Evolutionary conservation across 108 stramenopile species (phyloP).

Genomic region (Nannochloropsis gaditana): DNA sequence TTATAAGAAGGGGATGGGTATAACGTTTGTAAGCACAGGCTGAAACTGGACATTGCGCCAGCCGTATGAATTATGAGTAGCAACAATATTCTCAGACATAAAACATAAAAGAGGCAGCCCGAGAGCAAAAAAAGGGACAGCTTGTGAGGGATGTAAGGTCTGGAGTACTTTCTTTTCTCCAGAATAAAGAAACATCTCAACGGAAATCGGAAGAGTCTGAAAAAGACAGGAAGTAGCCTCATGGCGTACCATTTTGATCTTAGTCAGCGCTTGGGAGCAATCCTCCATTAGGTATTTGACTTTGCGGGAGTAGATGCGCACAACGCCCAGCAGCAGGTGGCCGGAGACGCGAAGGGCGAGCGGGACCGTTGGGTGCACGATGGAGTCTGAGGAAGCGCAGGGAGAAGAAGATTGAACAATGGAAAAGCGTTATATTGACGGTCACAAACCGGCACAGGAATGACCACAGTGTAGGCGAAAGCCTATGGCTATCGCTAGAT

Average conservation of each 20-base stretch:
- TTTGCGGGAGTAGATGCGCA: slow-evolving; percentile 92
- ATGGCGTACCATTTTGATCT: slow-evolving; percentile 76
- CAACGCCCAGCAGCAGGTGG: slow-evolving; percentile 89
- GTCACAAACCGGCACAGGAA: not conserved
- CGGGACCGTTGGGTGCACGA: slow-evolving; percentile 87
- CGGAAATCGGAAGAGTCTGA: not conserved
- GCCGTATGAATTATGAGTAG: not conserved
- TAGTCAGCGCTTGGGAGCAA: slow-evolving; percentile 94
- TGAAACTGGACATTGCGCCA: no score
- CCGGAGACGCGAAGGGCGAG: slow-evolving; percentile 91
- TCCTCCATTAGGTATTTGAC: slow-evolving; percentile 81
- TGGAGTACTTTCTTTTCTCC: not conserved
- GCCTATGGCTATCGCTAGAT: no score
- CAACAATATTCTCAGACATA: not conserved
- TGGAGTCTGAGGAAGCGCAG: slow-evolving; percentile 57
- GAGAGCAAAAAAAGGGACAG: not conserved
- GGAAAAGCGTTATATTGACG: not conserved
- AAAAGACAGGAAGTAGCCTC: not conserved
- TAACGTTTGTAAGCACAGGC: not conserved
- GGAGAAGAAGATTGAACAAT: not conserved
- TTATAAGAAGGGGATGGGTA: not conserved
- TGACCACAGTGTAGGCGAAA: no score
- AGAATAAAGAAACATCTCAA: not conserved
- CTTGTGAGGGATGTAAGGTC: not conserved
- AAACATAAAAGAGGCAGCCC: not conserved